These are phyloP conservation scores for Lentinula sp. DNA, from an alignment of 768 basidiomycete species.

Conservation along the genomic window DNA sequence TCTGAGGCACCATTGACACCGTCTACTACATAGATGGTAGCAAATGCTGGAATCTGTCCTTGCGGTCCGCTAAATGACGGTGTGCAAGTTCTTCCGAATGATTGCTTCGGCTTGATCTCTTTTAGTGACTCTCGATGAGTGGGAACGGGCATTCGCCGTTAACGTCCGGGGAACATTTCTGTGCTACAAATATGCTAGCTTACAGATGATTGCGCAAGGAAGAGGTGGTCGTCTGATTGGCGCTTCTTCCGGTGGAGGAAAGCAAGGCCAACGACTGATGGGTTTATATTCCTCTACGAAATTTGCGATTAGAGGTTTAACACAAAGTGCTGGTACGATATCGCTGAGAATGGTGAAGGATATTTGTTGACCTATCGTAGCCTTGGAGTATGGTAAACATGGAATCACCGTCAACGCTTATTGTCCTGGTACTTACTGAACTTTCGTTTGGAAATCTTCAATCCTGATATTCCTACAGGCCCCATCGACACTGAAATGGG, in stretches of 20 bases:
- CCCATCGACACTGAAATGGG: slow-evolving; percentile 10
- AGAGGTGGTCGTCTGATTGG: slow-evolving; percentile 24
- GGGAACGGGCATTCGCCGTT: slow-evolving; percentile 9
- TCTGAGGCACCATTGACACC: not conserved
- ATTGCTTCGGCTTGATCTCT: not conserved
- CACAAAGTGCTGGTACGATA: slow-evolving; percentile 19
- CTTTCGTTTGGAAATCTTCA: not conserved
- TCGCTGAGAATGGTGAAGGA: not conserved
- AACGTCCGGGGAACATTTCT: slow-evolving; percentile 17
- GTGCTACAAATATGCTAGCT: slow-evolving; percentile 18
- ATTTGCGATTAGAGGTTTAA: slow-evolving; percentile 32
- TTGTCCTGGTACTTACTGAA: slow-evolving; percentile 5
- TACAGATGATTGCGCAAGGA: slow-evolving; percentile 21
- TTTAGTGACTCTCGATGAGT: slow-evolving; percentile 9
- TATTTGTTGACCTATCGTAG: not conserved
- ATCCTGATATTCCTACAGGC: slow-evolving; percentile 1
- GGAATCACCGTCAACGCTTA: slow-evolving; percentile 13
- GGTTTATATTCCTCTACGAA: slow-evolving; percentile 25
- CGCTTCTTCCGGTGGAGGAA: slow-evolving; percentile 21
- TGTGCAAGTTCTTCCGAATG: not conserved
- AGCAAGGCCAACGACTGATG: slow-evolving; percentile 13
- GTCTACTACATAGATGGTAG: slow-evolving; percentile 9
- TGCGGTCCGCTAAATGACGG: slow-evolving; percentile 2
- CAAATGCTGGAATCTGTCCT: slow-evolving; percentile 15
- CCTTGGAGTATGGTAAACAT: slow-evolving; percentile 9